phyloP scores from a whole-genome alignment of 495 filamentous ascomycete genomes.

The Astrothelium macrocarpum region DNA sequence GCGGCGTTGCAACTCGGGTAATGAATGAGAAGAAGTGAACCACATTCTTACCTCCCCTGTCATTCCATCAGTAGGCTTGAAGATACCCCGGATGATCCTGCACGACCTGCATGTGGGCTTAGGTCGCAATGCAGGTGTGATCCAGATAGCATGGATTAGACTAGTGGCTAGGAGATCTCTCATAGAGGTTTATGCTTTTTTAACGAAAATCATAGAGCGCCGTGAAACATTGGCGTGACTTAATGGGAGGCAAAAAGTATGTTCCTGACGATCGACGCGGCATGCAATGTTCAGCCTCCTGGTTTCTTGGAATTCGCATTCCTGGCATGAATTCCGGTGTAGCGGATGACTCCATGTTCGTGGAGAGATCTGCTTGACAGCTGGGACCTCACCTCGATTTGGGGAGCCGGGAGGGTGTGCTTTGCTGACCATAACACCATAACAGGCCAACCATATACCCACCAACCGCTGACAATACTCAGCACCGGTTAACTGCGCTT shows the following conservation, averaged over 20 bases:
- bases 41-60: neutral
- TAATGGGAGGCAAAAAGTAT: too few relatives aligned
- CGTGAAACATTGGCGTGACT: neutral
- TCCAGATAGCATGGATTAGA: neutral
- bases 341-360: too few relatives aligned
- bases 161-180: neutral
- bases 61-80: neutral
- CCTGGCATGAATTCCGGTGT: too few relatives aligned
- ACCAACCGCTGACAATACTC: too few relatives aligned
- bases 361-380: too few relatives aligned
- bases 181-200: neutral
- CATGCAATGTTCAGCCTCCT: too few relatives aligned
- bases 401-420: neutral
- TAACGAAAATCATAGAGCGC: neutral
- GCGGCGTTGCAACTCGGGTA: neutral
- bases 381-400: too few relatives aligned
- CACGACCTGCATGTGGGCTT: neutral
- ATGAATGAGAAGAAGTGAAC: neutral
- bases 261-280: too few relatives aligned
- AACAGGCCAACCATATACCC: too few relatives aligned
- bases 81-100: neutral
- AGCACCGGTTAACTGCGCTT: too few relatives aligned
- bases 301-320: too few relatives aligned
- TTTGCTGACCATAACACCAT: too few relatives aligned
- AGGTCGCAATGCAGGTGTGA: neutral